Conservation (phyloP, 768 basidiomycete genomes). For the Pisolithus tinctorius region DNA sequence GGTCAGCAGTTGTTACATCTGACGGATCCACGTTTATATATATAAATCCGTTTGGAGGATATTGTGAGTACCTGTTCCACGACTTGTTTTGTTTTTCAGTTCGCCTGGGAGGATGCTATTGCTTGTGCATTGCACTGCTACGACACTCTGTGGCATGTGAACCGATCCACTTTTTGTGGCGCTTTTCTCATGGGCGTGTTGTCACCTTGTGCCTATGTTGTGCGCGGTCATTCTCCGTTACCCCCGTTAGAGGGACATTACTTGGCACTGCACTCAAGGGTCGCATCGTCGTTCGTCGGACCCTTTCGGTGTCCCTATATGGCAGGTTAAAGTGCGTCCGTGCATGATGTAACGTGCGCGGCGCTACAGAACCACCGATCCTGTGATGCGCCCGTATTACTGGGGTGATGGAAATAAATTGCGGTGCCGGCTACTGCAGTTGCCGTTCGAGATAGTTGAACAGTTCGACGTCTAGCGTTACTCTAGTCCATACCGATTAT, state of each 20-base stretch:
- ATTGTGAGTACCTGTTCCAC: conserved; percentile 40
- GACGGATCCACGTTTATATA: conserved; percentile 75
- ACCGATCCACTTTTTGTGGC: background rate
- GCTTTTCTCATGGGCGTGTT: background rate
- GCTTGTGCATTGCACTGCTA: background rate
- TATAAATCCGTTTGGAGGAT: conserved; percentile 69
- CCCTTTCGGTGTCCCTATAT: background rate
- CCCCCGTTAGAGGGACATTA: too few relatives aligned
- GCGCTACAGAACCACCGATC: background rate
- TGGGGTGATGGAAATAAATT: background rate
- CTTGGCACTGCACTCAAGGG: too few relatives aligned
- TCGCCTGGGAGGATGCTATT: background rate
- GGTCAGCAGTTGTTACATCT: conserved; percentile 53
- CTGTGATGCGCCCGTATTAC: background rate
- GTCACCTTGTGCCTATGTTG: too few relatives aligned
- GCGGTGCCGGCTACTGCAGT: background rate
- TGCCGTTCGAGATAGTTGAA: too few relatives aligned
- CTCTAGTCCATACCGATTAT: too few relatives aligned
- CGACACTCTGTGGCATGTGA: background rate
- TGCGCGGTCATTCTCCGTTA: too few relatives aligned
- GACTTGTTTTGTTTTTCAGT: background rate
- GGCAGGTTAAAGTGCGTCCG: background rate
- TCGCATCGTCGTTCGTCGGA: too few relatives aligned
- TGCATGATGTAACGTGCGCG: background rate
- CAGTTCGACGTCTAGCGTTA: too few relatives aligned